Conservation (phyloP, 1,284 basidiomycete species). For the Apiotrichum mycotoxinovorans region DNA sequence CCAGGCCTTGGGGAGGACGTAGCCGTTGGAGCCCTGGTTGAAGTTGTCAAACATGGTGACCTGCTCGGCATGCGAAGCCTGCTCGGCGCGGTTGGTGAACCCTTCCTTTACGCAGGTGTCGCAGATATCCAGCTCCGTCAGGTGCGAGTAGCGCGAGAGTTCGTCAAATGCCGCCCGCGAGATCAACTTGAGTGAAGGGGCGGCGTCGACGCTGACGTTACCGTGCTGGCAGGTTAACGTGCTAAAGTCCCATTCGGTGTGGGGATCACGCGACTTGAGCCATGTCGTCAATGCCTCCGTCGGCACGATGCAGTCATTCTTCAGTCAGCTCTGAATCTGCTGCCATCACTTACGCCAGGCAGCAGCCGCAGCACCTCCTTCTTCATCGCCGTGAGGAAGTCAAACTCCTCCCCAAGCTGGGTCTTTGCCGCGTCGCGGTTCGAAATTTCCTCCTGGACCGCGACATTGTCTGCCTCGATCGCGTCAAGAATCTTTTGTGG, state of each 20-base stretch:
- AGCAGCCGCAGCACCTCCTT: conserved; percentile 23
- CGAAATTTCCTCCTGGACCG: conserved; percentile 22
- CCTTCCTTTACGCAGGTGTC: conserved; percentile 23
- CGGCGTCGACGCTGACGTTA: conserved; percentile 25
- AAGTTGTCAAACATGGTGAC: conserved; percentile 25
- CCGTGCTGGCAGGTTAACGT: conserved; percentile 29
- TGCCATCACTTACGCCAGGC: conserved; percentile 23
- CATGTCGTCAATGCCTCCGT: conserved; percentile 27
- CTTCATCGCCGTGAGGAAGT: conserved; percentile 22
- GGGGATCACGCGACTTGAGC: conserved; percentile 23
- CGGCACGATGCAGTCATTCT: conserved; percentile 35
- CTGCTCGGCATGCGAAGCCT: conserved; percentile 8
- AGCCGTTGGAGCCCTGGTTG: conserved; percentile 18
- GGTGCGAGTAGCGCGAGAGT: conserved; percentile 11
- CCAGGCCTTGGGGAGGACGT: conserved; percentile 30
- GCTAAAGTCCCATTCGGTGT: conserved; percentile 20
- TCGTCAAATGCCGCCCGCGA: conserved; percentile 28
- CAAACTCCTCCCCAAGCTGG: conserved; percentile 6
- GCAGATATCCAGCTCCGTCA: conserved; percentile 30
- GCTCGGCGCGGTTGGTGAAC: conserved; percentile 6
- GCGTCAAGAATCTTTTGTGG: conserved; percentile 57
- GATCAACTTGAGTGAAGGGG: conserved; percentile 18
- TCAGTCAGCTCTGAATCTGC: conserved; percentile 9
- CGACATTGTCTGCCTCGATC: conserved; percentile 58
- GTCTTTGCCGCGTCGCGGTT: neutral